Evolutionary conservation across 495 filamentous ascomycete genomes (phyloP), one percentile per base, ranked within the genome.

Genomic region (Neurospora pannonica): DNA sequence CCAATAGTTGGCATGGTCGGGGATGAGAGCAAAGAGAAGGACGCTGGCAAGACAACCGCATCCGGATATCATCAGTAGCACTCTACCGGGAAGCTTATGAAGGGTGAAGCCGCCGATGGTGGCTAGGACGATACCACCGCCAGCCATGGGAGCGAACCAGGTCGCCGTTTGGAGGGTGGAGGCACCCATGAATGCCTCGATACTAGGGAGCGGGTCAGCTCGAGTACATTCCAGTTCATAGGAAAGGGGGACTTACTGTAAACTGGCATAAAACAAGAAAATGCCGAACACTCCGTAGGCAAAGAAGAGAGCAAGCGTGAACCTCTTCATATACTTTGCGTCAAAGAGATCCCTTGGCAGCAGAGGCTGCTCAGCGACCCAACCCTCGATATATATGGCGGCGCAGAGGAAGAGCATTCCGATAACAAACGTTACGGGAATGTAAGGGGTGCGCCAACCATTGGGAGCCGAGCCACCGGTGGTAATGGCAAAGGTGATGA

Each of bases 401-500:
- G 81, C 81, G 1, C 81, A 80, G 1, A 95, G 83, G 5, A 90
- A 74, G 6, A 92, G 24, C 3, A 85, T 76, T 8, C 93, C 92
- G 4, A 90, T 42, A 37, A 90, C 81, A 24, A 93, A 87, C 3
- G 88, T 87, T 38, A 89, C 81, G 24, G 84, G 85, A 60, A 94
- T 91, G 75, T 95, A 93, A 17, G 92, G 91, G 4, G 92, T 93
- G 42, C 76, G 81, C 92, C 93, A 97, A 7, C 90, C 87, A 19
- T 91, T 76, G 0, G 90, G 88, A 0, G 92, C 92, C 78, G 92
- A 88, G 0, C 90, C 88, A 31, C 88, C 89, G 34, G 94, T 91
- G 5, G 93, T 95, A 75, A 97, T 88, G 11, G 93, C 91, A 78
- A 91, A 97, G 0, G 95, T 91, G 38, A 94, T 82, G 7, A 97